Base-by-base conservation (phyloP, 2,329 filamentous ascomycete species). In the Phyllosticta ampelicida region DNA sequence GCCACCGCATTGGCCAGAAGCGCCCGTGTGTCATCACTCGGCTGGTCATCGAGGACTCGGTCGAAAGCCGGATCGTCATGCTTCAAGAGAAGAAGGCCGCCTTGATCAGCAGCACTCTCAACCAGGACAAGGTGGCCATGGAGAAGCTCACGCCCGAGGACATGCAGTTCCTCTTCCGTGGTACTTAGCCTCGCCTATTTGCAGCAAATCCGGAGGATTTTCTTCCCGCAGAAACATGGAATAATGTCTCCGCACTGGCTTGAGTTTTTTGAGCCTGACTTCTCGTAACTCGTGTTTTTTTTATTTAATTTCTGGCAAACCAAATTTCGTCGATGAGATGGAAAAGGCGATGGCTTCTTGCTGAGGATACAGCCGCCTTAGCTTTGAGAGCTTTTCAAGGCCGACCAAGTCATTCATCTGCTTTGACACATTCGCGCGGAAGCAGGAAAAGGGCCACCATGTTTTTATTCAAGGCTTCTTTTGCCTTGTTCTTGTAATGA, bases 21-120 rank as follows among this genome's bases (percentile, higher is more conserved):
- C 87, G 94, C 8, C 92, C 92, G 26, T 97, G 94, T 70, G 89
- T 89, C 36, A 95, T 99, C 65, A 97, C 91, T 1, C 85, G 94
- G 26, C 82, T 99, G 10, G 95, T 90, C 69, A 96, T 99, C 62
- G 92, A 99, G 70, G 94, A 99, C 70, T 95, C 89, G 1, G 92
- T 99, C 26, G 94, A 99, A 75, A 94, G 88, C 60, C 84, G 94
- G 51, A 99, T 99, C 81, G 90, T 99, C 2, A 78, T 94, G 63
- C 80, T 99, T 23, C 94, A 99, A 71, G 94, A 99, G 77, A 99
- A 99, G 82, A 99, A 99, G 77, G 90, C 92, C 0, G 92, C 87
- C 68, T 92, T 99, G 89, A 99, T 99, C 68, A 89, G 92, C 65
- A 91, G 90, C 26, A 99, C 94, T 0, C 91, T 99, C 71, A 96